Evolutionary conservation across 176 grass and related monocot genomes (phyloP).

Genomic region (Carex myosuroides): DNA sequence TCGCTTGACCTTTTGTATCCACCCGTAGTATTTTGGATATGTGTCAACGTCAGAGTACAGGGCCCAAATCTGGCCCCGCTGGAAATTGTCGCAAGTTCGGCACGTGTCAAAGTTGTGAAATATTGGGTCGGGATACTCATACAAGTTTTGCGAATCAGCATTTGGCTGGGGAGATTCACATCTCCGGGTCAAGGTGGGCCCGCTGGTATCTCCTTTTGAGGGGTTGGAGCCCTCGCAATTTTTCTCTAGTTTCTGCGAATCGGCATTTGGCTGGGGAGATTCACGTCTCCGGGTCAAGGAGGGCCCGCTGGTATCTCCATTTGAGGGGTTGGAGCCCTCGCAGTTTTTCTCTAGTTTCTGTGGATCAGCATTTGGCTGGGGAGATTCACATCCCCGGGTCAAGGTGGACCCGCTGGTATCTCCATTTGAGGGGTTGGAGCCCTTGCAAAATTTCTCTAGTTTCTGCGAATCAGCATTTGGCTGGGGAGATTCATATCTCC

Average conservation of each 20-base stretch:
- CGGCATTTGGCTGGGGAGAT: too few relatives aligned
- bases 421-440: too few relatives aligned
- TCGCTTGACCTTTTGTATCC: slow-evolving; percentile 47
- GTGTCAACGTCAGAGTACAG: slow-evolving; percentile 10
- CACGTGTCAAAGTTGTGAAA: slow-evolving; percentile 1
- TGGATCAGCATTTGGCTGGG: background rate
- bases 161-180: background rate
- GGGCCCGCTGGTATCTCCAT: too few relatives aligned
- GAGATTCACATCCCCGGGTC: background rate
- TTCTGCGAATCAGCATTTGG: background rate
- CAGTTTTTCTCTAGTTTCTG: background rate
- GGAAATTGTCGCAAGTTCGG: background rate
- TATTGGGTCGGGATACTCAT: background rate
- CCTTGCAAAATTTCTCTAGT: too few relatives aligned
- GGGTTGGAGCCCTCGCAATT: too few relatives aligned
- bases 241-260: too few relatives aligned
- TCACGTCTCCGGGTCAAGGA: too few relatives aligned
- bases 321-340: too few relatives aligned
- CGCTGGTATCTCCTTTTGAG: too few relatives aligned
- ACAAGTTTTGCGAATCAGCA: background rate
- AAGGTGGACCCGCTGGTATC: too few relatives aligned
- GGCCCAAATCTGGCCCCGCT: background rate
- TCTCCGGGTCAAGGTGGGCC: background rate
- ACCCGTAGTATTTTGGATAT: slow-evolving; percentile 70
- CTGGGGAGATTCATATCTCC: background rate